Evolutionary conservation across 2,329 filamentous ascomycete genomes (phyloP).

Genomic region (Fusarium tuaranense): DNA sequence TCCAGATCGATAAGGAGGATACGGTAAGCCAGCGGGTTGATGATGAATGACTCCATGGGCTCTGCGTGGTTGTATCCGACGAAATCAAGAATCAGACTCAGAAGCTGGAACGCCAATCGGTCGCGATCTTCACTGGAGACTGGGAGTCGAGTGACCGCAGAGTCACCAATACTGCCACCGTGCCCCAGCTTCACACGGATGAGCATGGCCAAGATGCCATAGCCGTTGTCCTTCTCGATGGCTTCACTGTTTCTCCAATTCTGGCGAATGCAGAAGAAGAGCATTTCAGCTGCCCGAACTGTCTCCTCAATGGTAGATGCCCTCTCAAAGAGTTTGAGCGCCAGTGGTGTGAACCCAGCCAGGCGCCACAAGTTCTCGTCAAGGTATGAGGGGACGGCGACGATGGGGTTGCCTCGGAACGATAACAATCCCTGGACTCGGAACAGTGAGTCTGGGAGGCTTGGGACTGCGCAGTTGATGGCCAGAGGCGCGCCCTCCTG

Average conservation of each 20-base stretch:
- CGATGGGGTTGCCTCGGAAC: conserved; percentile 84
- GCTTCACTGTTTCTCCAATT: conserved; percentile 99
- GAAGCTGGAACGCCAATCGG: conserved; percentile 69
- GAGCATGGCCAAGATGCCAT: conserved; percentile 86
- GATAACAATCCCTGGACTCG: conserved; percentile 84
- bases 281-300: conserved; percentile 81
- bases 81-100: conserved; percentile 84
- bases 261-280: conserved; percentile 86
- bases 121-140: conserved; percentile 67
- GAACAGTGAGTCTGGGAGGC: conserved; percentile 88
- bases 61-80: conserved; percentile 87
- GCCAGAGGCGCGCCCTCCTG: conserved; percentile 77
- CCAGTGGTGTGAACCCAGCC: conserved; percentile 89
- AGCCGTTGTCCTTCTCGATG: conserved; percentile 96
- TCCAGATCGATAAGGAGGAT: conserved; percentile 93
- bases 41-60: conserved; percentile 89
- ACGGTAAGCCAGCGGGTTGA: conserved; percentile 94
- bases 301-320: conserved; percentile 78
- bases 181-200: conserved; percentile 84
- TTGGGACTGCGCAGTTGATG: conserved; percentile 88
- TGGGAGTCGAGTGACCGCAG: conserved; percentile 52
- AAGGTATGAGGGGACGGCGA: conserved; percentile 83
- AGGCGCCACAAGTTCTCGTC: conserved; percentile 95
- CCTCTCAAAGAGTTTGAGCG: conserved; percentile 85
- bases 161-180: conserved; percentile 48